Conservation (phyloP, 2,329 filamentous ascomycete species). For the Talaromyces pinophilus region DNA sequence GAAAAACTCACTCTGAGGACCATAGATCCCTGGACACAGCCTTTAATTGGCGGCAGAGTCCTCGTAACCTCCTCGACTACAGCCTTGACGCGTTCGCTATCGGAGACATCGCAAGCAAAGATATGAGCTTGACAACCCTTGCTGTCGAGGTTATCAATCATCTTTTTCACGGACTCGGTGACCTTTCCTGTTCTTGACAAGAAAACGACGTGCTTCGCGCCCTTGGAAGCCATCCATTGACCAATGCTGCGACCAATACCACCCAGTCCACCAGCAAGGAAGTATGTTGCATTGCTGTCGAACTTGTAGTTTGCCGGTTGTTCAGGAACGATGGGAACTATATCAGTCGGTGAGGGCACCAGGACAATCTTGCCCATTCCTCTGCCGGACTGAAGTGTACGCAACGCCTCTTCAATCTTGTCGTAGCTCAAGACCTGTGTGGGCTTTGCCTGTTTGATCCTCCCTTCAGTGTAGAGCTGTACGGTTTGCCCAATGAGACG, state of each 20-base stretch:
- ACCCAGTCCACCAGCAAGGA: constrained; percentile 28
- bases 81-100: constrained; percentile 19
- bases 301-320: constrained; percentile 21
- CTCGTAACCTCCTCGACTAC: constrained; percentile 24
- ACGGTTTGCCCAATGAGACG: constrained; percentile 25
- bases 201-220: constrained; percentile 34
- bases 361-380: constrained; percentile 29
- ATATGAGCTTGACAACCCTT: constrained; percentile 25
- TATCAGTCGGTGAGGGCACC: constrained; percentile 21
- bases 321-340: constrained; percentile 26
- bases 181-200: constrained; percentile 32
- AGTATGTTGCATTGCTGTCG: constrained; percentile 27
- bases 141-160: constrained; percentile 26
- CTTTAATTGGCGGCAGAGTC: constrained; percentile 33
- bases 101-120: constrained; percentile 31
- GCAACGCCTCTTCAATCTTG: constrained; percentile 27
- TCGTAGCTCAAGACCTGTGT: constrained; percentile 24
- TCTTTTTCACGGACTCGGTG: constrained; percentile 24
- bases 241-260: constrained; percentile 30
- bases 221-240: constrained; percentile 29
- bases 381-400: constrained; percentile 27
- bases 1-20: constrained; percentile 26
- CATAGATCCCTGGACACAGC: constrained; percentile 38
- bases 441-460: constrained; percentile 26
- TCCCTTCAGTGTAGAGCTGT: constrained; percentile 25